phyloP scores from a whole-genome alignment of 495 filamentous ascomycete genomes.

The Aspergillus ostianus region DNA sequence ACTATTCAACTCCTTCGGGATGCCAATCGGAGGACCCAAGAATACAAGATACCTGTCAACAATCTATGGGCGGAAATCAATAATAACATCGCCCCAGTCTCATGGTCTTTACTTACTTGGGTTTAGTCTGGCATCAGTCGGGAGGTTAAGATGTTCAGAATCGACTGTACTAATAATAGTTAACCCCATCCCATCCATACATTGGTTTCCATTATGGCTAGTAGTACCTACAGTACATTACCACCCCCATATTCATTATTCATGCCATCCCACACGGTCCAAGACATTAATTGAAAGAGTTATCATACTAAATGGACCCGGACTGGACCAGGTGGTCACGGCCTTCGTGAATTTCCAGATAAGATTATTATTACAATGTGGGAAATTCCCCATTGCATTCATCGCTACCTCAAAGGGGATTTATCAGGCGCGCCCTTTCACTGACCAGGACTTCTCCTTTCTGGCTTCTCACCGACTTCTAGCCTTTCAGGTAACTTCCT shows the following conservation, averaged over 20 bases:
- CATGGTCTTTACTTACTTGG: neutral
- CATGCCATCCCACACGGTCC: neutral
- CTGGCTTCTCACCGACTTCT: constrained; percentile 3
- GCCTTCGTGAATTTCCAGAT: neutral
- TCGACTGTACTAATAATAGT: neutral
- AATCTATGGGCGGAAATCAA: neutral
- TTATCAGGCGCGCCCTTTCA: neutral
- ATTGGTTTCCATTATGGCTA: neutral
- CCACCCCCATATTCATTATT: no score
- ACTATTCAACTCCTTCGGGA: neutral
- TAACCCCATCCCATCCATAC: neutral
- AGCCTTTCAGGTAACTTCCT: neutral
- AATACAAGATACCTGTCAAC: neutral
- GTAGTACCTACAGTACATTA: no score
- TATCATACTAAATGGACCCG: neutral
- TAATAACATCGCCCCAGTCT: neutral
- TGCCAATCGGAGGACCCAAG: neutral
- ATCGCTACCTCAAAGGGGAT: neutral
- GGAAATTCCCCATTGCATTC: neutral
- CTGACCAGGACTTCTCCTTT: neutral
- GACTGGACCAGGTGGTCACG: neutral
- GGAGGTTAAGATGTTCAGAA: neutral
- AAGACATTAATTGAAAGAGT: neutral
- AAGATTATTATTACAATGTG: neutral
- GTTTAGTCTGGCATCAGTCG: neutral